These are phyloP conservation scores for Zygosaccharomyces sapae DNA, from an alignment of 1,139 yeast genomes.

Conservation along the genomic window DNA sequence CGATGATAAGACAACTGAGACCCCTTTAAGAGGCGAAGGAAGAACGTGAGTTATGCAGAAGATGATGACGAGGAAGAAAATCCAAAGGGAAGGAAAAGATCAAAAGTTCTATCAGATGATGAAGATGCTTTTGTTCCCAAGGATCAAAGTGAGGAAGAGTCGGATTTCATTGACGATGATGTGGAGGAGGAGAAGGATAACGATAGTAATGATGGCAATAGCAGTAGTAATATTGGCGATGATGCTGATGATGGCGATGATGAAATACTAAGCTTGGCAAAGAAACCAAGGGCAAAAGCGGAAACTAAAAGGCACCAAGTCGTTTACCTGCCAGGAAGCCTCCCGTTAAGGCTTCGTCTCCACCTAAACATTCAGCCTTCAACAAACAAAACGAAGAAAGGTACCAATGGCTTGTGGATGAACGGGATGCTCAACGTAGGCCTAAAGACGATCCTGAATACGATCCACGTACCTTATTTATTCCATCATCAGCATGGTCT, in stretches of 20 bases:
- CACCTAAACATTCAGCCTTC: constrained; percentile 42
- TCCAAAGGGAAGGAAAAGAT: constrained; percentile 27
- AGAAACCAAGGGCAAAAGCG: constrained; percentile 9
- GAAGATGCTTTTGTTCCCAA: constrained; percentile 35
- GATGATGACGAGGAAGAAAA: constrained; percentile 36
- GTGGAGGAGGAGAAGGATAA: constrained; percentile 36
- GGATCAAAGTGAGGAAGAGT: constrained; percentile 23
- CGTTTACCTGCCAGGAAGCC: constrained; percentile 17
- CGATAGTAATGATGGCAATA: too few species aligned
- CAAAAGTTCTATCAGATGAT: constrained; percentile 30
- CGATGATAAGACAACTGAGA: constrained; percentile 12
- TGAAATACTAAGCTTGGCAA: constrained; percentile 29
- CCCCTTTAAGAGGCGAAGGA: constrained; percentile 19
- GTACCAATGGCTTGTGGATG: constrained; percentile 84
- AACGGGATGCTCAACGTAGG: constrained; percentile 80
- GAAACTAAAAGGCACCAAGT: constrained; percentile 13
- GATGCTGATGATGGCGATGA: constrained; percentile 32
- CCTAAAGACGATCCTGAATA: constrained; percentile 71
- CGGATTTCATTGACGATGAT: constrained; percentile 13
- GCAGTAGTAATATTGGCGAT: background rate
- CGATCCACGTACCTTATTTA: constrained; percentile 81
- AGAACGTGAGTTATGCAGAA: constrained; percentile 41
- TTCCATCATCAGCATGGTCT: constrained; percentile 86
- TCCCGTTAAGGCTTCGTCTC: constrained; percentile 16
- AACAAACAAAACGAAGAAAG: constrained; percentile 83